Base-by-base conservation (phyloP, 1,284 basidiomycete species). In the Sutorius eximius region DNA sequence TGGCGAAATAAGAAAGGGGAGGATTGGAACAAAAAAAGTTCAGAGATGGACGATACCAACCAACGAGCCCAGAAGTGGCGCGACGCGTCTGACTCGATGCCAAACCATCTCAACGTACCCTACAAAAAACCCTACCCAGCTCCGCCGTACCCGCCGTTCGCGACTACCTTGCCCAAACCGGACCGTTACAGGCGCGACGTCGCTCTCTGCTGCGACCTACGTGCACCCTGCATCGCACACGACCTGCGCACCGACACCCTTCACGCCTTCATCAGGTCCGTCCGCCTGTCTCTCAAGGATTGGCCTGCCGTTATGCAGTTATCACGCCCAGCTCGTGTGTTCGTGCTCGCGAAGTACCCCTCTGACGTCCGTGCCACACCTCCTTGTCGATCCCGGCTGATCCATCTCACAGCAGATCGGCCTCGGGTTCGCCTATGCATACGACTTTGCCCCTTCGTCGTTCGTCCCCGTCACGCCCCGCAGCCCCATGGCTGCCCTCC, bases 181-280 rank as follows among this genome's bases (percentile, higher is more conserved):
- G 92, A 95, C 63, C 85, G 87, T n/a, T 95, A 95, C 75, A 86
- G 79, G 69, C 77, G 80, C 63, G 95, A 98, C 70, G 84, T 95
- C 48, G 79, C 78, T 10, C 73, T 73, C 29, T 92, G 95, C 82
- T 83, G 86, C 49, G 68, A 74, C 5, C 75, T 95, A 51, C 80
- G 95, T 34, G 83, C 81, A 49, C 80, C 85, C 46, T 87, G 78
- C 40, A 76, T 82, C 5, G 78, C 77, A 53, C 77, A 76, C 27
- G 71, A 76, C 24, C 75, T 86, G 5, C 92, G 92, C 73, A 73
- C 77, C 49, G 79, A 82, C 70, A 73, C 80, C 61, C 67, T 82
- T 40, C 69, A 81, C 40, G 62, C 76, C 16, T 65, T 77, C 34
- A 63, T 85, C 45, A 73, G 75, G 86, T 67, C 52, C 48, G 51